Conservation (phyloP, 228 moss, liverwort and hornwort genomes). For the Sphagnum magellanicum region DNA sequence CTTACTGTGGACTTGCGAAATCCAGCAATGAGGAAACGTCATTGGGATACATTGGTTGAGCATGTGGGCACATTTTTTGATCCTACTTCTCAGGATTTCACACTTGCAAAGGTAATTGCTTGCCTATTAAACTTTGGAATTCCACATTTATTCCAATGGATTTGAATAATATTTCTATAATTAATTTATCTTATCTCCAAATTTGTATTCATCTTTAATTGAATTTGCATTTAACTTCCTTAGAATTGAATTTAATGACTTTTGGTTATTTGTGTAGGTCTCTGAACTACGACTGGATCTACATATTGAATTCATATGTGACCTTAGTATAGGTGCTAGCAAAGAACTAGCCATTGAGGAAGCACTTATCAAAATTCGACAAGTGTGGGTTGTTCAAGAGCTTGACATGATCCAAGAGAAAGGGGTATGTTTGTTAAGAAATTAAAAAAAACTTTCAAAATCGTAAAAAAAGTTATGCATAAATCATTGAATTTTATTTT, state of each 20-base stretch:
- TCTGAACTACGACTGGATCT: constrained; percentile 58
- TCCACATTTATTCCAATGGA: too few relatives aligned
- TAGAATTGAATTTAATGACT: not conserved
- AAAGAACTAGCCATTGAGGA: constrained; percentile 77
- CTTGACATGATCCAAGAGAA: constrained; percentile 66
- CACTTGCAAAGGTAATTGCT: constrained; percentile 49
- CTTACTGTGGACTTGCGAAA: constrained; percentile 69
- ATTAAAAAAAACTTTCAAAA: too few relatives aligned
- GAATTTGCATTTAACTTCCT: too few relatives aligned
- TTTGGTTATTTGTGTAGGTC: constrained; percentile 26
- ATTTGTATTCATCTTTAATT: too few relatives aligned
- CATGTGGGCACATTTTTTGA: constrained; percentile 66
- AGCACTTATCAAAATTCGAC: constrained; percentile 57
- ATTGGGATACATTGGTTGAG: constrained; percentile 60
- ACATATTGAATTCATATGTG: constrained; percentile 62
- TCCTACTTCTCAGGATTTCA: constrained; percentile 56
- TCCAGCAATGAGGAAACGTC: constrained; percentile 53
- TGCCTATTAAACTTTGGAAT: not conserved
- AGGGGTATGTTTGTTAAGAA: constrained; percentile 23
- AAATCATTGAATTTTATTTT: too few relatives aligned
- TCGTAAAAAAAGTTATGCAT: too few relatives aligned
- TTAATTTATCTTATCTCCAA: not conserved
- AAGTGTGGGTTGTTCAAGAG: constrained; percentile 52
- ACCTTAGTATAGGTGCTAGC: constrained; percentile 64
- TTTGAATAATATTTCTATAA: not conserved